phyloP scores from a whole-genome alignment of 352 stramenopile species.

The Globisporangium irregulare region DNA sequence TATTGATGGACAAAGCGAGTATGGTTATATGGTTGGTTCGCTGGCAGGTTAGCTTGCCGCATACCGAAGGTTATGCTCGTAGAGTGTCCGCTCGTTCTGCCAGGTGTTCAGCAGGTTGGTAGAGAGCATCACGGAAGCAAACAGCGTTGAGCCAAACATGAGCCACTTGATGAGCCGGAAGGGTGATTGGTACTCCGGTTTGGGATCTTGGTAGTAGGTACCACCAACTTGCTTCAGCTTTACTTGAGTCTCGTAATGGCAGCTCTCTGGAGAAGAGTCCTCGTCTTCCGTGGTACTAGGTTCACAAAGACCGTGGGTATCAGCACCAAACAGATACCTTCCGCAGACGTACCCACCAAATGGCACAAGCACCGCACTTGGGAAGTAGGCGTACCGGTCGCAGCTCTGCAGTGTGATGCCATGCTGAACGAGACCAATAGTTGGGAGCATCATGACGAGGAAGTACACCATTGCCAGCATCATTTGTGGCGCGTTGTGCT shows the following conservation, averaged over 20 bases:
- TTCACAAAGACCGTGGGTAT: neutral
- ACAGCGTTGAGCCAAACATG: neutral
- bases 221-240: neutral
- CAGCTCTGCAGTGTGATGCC: conserved; percentile 47
- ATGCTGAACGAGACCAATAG: conserved; percentile 67
- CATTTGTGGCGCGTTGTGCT: conserved; percentile 12
- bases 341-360: conserved; percentile 27
- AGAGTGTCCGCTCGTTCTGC: conserved; percentile 36
- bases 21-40: too few species aligned
- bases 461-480: conserved; percentile 37
- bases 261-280: neutral
- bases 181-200: neutral
- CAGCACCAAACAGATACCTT: conserved; percentile 15
- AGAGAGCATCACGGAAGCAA: conserved; percentile 24
- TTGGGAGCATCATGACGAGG: conserved; percentile 47
- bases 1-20: neutral
- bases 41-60: neutral
- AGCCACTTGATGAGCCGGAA: neutral
- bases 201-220: neutral
- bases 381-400: conserved; percentile 75
- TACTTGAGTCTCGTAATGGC: neutral
- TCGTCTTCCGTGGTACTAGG: neutral
- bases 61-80: conserved; percentile 24
- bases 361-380: conserved; percentile 38
- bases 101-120: conserved; percentile 25